Base-by-base conservation (phyloP, 1,284 basidiomycete genomes). In the Moniliella sp. region DNA sequence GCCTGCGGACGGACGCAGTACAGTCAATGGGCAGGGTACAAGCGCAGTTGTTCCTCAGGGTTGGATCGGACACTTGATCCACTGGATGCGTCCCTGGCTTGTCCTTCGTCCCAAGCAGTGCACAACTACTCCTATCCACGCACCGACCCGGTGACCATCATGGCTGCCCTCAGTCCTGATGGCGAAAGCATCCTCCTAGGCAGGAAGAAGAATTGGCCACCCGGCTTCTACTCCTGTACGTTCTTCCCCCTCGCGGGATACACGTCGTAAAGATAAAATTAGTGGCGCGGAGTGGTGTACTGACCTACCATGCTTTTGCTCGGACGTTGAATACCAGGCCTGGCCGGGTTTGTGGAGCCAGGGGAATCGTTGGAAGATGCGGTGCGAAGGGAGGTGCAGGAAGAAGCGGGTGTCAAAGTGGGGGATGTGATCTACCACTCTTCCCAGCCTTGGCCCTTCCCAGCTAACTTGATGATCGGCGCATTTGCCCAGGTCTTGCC, bases 1-100 rank as follows among this genome's bases (percentile, higher is more conserved):
- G 75, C 71, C 0, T 94, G 88, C 59, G 81, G 83, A 1, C 71
- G 75, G 0, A 69, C 68, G 3, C 73, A 76, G 1, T 81, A 84
- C 56, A 78, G 80, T 0, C 68, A 82, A 42, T 94, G 86, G 84
- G 82, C 74, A 3, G 88, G 88, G 0, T 94, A 84, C 82, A 97
- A 97, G 63, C 64, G 84, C 3, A 69, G 71, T 4, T 97, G 88
- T 28, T 27, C 34, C 15, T 32, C 12, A n/a, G 18, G 14, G 11
- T 25, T 10, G 23, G 21, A 5, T 25, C 19, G 37, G 11, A 34
- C 51, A 42, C 45, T 13, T 36, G 37, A 5, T 38, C 43, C 25
- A 37, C 36, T 5, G n/a, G n/a, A n/a, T n/a, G n/a, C n/a, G n/a
- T n/a, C n/a, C n/a, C n/a, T n/a, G n/a, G 28, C 28, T 3, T 49